Evolutionary conservation across 2,329 filamentous ascomycete species (phyloP).

Genomic region (Colletotrichum noveboracense): DNA sequence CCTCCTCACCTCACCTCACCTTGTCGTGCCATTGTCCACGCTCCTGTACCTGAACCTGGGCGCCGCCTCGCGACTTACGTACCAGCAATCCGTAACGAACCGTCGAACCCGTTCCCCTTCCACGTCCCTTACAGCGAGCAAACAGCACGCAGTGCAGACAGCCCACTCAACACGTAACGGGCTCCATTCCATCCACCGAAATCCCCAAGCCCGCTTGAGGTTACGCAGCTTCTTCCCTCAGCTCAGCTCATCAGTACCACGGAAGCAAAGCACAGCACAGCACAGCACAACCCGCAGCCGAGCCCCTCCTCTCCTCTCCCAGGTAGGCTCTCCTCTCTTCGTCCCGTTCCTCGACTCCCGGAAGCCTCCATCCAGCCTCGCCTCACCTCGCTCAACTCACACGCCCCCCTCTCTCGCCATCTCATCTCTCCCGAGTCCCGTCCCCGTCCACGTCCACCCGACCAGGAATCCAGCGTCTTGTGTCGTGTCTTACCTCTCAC

Average conservation of each 20-base stretch:
- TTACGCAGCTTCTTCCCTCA: neutral
- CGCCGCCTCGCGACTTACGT: neutral
- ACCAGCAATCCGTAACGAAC: neutral
- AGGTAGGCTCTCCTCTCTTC: neutral
- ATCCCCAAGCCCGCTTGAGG: neutral
- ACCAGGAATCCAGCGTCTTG: conserved; percentile 11
- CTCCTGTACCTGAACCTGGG: neutral
- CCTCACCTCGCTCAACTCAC: neutral
- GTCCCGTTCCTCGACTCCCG: neutral
- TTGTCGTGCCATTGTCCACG: neutral
- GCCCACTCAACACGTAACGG: neutral
- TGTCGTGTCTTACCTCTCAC: conserved; percentile 3
- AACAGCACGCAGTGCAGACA: neutral
- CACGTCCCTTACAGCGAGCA: no score
- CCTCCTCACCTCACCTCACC: neutral
- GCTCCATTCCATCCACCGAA: neutral
- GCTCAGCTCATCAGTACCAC: neutral
- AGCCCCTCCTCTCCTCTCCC: neutral
- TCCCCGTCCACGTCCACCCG: neutral
- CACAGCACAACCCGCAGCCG: neutral
- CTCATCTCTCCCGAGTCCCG: neutral
- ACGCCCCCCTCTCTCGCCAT: neutral
- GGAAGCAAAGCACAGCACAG: neutral
- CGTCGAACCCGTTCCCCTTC: neutral
- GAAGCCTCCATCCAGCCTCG: conserved; percentile 2